Base-by-base conservation (phyloP, 306 rosid genomes). In the Vigna unguiculata region DNA sequence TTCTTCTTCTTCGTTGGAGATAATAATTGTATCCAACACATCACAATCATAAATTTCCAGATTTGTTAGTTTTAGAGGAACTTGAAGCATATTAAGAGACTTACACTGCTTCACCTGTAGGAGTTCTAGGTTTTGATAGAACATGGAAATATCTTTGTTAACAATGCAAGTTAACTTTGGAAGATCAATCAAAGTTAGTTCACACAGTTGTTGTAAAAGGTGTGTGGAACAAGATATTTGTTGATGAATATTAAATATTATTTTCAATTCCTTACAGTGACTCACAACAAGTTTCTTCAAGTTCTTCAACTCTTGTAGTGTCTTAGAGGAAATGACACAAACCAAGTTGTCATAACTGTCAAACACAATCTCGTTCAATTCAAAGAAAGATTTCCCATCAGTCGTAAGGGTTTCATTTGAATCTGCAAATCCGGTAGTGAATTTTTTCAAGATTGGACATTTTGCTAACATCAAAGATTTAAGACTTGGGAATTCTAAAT, bases 281-380 rank as follows among this genome's bases (percentile, higher is more conserved):
- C 15, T 43, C 1, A 43, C 47, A 43, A 2, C 20, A 25, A 83
- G 61, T 67, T 28, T 78, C 69, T 59, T 40, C 22, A 83, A 78
- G 9, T 55, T 83, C 49, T 16, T 34, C 40, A 9, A 46, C 17
- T 53, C 43, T 46, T 34, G 11, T 8, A 83, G 47, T 32, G 72
- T 69, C 34, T n/a, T 12, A 46, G 70, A 34, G 6, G 15, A 72
- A 9, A 83, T 34, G 21, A 79, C 49, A 5, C 22, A 53, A 7
- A 21, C 32, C 15, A 83, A n/a, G 46, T 24, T 22, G 32, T n/a
- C 11, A 28, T 81, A 75, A 4, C 10, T 22, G 15, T 34, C 65
- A 21, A 79, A 34, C 15, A 53, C 48, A 3, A 83, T 21, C 47
- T 63, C 75, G 17, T 58, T 55, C 20, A 83, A 19, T 25, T 62